These are phyloP conservation scores for Cladosporium cucumerinum DNA, from an alignment of 2,329 filamentous ascomycete species.

Conservation along the genomic window DNA sequence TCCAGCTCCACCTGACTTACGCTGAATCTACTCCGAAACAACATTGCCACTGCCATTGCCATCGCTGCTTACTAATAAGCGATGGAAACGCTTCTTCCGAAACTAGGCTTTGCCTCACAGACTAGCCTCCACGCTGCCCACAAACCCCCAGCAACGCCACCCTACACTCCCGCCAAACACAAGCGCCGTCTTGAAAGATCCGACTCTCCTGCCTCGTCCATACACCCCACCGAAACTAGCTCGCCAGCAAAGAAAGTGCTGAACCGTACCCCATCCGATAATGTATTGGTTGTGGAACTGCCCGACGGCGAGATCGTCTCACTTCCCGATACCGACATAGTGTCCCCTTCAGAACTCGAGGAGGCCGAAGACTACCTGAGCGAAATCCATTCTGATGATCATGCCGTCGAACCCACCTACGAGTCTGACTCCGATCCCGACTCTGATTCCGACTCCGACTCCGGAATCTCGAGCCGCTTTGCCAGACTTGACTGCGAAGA, in stretches of 20 bases:
- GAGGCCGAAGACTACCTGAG: slow-evolving; percentile 39
- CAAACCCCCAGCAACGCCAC: slow-evolving; percentile 28
- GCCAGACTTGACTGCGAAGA: slow-evolving; percentile 33
- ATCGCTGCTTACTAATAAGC: slow-evolving; percentile 10
- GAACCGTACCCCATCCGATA: slow-evolving; percentile 25
- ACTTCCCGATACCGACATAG: slow-evolving; percentile 34
- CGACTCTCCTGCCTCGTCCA: slow-evolving; percentile 35
- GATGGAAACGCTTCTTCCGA: slow-evolving; percentile 25
- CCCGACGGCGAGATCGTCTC: slow-evolving; percentile 35
- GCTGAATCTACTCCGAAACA: slow-evolving; percentile 21
- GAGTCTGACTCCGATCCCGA: slow-evolving; percentile 24
- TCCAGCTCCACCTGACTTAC: slow-evolving; percentile 23
- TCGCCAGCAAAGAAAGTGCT: slow-evolving; percentile 30
- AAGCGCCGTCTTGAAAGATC: slow-evolving; percentile 26
- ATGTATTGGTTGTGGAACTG: slow-evolving; percentile 45
- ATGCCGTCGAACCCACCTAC: neutral
- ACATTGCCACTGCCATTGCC: neutral
- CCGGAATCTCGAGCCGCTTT: slow-evolving; percentile 13
- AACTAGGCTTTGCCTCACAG: slow-evolving; percentile 25
- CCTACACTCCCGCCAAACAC: slow-evolving; percentile 27
- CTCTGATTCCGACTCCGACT: slow-evolving; percentile 22
- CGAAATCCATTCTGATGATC: slow-evolving; percentile 16
- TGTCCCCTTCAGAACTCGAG: slow-evolving; percentile 44
- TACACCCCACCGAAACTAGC: slow-evolving; percentile 38
- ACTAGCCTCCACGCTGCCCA: slow-evolving; percentile 22